Evolutionary conservation across 352 stramenopile genomes (phyloP), one percentile per base, ranked within the genome.

Genomic region (Pythium volutum): DNA sequence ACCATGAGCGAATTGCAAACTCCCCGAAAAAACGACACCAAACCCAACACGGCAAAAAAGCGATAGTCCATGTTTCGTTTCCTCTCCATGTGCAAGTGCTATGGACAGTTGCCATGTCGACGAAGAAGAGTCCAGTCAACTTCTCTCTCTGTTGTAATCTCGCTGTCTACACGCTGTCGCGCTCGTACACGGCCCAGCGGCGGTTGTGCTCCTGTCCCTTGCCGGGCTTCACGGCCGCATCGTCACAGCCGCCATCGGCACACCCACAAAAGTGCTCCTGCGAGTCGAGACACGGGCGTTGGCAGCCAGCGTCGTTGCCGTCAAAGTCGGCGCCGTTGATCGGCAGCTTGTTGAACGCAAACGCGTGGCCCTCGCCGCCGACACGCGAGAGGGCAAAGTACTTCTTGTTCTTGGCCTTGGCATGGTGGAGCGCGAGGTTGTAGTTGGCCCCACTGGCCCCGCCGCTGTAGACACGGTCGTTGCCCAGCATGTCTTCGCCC

Each of bases 371-470:
- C 39, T 97, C 88, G n/a, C 58, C 70, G 16, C 81, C 84, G 23
- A 89, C 77, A 31, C 87, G 76, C 16, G 90, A 76, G 22, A 96
- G 59, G 23, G 88, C 88, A 52, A 97, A 94, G 75, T 96, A 97
- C 52, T 76, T 76, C 76, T 96, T 96, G 49, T 77, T 66, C 62
- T 91, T 87, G 42, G 64, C 69, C 69, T 89, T 89, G 1, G 90
- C 90, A 58, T 95, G 80, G 64, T 96, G 76, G 62, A 91, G 67
- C 26, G 91, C 91, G 55, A 98, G 70, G 64, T 92, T 86, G 76
- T 89, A 97, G 73, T 97, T 97, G 29, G 91, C 91, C 34, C 90
- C n/a, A n/a, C n/a, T 91, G 41, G 79, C 95, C 6, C 84, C 56
- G 29, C 91, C 93, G 14, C 71, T 75, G 80, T 98, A 98, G 43